Conservation (phyloP, 495 filamentous ascomycete genomes). For the Podospora pseudocomata region DNA sequence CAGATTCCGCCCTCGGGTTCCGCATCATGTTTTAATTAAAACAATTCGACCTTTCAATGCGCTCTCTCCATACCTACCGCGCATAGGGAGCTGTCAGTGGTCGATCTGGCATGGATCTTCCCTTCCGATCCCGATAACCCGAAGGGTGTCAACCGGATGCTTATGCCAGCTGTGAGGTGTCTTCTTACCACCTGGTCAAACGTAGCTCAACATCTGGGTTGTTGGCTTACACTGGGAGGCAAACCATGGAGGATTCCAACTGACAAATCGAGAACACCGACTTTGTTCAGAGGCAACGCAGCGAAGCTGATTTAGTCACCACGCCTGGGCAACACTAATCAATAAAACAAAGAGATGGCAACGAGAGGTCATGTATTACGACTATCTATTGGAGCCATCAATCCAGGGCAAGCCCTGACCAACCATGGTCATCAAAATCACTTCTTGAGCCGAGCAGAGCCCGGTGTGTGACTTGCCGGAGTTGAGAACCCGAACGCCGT, state of each 20-base stretch:
- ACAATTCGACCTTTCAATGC: constrained; percentile 35
- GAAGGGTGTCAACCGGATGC: not conserved
- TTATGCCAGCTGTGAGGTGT: not conserved
- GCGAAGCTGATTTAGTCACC: not conserved
- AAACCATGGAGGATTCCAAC: not conserved
- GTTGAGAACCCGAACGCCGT: constrained; percentile 41
- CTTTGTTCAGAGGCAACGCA: not conserved
- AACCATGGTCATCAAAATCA: constrained; percentile 16
- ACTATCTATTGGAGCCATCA: constrained; percentile 23
- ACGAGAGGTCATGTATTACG: constrained; percentile 28
- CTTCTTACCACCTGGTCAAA: not conserved
- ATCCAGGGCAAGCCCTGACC: constrained; percentile 14
- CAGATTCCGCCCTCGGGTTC: not conserved
- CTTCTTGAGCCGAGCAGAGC: constrained; percentile 24
- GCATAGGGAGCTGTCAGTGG: not conserved
- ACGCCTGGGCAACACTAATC: not conserved
- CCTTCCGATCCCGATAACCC: not conserved
- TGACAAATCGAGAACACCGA: not conserved
- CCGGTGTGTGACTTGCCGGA: constrained; percentile 22
- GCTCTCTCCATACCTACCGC: not conserved
- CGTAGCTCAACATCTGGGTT: not conserved
- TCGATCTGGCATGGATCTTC: constrained; percentile 8
- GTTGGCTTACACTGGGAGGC: not conserved
- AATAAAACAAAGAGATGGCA: constrained; percentile 1
- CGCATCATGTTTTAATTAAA: constrained; percentile 22